Evolutionary conservation across 108 stramenopile species (phyloP), one percentile per base, ranked within the genome.

Genomic region (Aurantiochytrium sp.): DNA sequence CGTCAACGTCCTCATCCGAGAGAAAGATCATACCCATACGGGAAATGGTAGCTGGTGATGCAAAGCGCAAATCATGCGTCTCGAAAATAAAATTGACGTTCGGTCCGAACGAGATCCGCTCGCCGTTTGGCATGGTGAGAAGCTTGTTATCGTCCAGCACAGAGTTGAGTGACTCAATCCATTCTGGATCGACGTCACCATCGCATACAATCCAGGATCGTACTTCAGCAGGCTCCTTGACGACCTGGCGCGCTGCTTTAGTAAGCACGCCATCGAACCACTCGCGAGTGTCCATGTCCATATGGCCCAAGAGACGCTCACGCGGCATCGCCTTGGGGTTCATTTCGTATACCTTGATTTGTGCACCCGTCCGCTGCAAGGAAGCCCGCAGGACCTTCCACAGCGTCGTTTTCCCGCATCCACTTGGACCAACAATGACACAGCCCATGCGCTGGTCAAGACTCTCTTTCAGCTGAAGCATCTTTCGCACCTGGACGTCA

Each of bases 251-350:
- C 14, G 94, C 94, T 0, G 94, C 94, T 44, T 90, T 91, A 4
- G 94, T 95, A 10, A 95, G 91, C 2, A 95, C 95, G 14, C 95
- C 95, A 35, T 95, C 95, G 25, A 45, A 88, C 94, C 94, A 95
- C 69, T 95, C 95, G 18, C 95, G 93, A 4, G 95, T 95, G 90
- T 95, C 95, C 83, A 91, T 45, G 55, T 95, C 95, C 95, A 95
- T 95, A 44, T 87, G 72, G 45, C 95, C 95, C 25, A 95, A 88
- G 44, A 95, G 92, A 16, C 91, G 87, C 91, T 93, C 89, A 44
- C 94, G 93, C 0, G 94, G 93, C 95, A 95, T 94, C 35, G 93
- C 60, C 89, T 95, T 95, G 72, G 95, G 95, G 87, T 95, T 95
- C 91, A 95, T 94, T 4, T 93, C 95, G 58, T 91, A 72, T 5